Evolutionary conservation across 768 basidiomycete species (phyloP), one percentile per base, ranked within the genome.

Genomic region (Hygrophorus pudorinus): DNA sequence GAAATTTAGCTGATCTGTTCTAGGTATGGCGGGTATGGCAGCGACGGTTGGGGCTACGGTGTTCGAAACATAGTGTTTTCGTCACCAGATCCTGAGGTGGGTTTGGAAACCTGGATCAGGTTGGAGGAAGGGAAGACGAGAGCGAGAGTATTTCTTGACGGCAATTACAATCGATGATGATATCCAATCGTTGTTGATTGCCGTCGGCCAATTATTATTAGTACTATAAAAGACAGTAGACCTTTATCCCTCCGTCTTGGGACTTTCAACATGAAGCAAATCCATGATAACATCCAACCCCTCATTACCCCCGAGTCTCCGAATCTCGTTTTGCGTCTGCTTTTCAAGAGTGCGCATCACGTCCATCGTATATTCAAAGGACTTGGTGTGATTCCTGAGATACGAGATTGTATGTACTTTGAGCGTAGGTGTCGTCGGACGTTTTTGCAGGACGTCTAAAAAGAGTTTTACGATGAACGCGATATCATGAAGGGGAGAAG

Each of bases 381-480:
- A 92, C 37, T 76, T 72, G 0, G 92, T 97, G 27, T 73, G 72
- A 17, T 79, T 65, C 37, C 70, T 70, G 52, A 98, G 76, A 57
- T 93, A 92, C 13, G 72, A 63, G 44, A 98, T 88, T 1, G 81
- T 75, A 58, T 91, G 83, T 1, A 63, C 61, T 59, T 97, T 97
- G 32, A 90, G 71, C 0, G 85, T 85, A 1, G 83, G 79, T 0
- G 84, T 86, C 2, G 76, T 71, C 0, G 93, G 89, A 1, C 86
- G 75, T 64, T 94, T 90, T 56, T 92, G 86, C 3, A 98, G 77
- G 24, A 94, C 82, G 51, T 92, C 90, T 94, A 39, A 27, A 5
- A 27, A 12, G 35, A 14, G 48, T 3, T 10, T 16, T 18, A 18
- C 2, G 21, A 50, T 8, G 21, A n/a, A 33, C 31, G 24, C n/a